A percentile compares a stretch with the other conserved stretches of the same genome.
These are phyloP conservation scores for Eucalyptus grandis DNA, from an alignment of 345 rosid genomes.

Conservation along the genomic window DNA sequence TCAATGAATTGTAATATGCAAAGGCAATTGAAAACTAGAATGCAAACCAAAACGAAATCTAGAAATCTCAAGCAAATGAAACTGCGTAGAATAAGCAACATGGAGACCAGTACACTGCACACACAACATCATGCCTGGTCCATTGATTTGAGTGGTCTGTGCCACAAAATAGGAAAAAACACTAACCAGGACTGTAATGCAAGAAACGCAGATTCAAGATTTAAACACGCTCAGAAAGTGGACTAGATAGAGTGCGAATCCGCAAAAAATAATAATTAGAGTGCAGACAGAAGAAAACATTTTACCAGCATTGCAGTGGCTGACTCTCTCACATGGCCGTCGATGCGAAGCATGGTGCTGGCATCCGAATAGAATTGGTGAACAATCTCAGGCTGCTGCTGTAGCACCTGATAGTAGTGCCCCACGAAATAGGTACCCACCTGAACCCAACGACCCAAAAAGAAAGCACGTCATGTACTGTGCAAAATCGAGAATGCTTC, in stretches of 20 bases:
- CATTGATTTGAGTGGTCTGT: neutral
- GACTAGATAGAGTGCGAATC: neutral
- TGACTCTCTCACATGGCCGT: constrained; percentile 58
- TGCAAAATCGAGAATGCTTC: neutral
- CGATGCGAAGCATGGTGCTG: constrained; percentile 70
- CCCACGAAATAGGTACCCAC: constrained; percentile 93
- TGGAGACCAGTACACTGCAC: neutral
- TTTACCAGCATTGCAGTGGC: constrained; percentile 70
- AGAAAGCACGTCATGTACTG: neutral
- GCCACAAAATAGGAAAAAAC: neutral
- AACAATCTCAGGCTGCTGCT: constrained; percentile 78
- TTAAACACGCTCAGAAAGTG: neutral
- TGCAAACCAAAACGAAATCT: neutral
- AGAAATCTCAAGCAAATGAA: neutral
- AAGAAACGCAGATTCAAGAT: neutral
- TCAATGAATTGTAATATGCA: neutral
- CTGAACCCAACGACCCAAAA: constrained; percentile 7
- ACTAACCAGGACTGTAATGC: neutral
- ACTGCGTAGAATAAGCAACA: neutral
- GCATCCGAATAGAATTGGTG: constrained; percentile 77
- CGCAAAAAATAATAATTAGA: neutral
- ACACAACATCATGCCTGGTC: neutral
- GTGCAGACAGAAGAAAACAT: neutral
- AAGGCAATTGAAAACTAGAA: neutral
- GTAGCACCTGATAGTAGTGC: constrained; percentile 84